A percentile compares a stretch with the other conserved stretches of the same genome.
Conservation (phyloP, 345 rosid genomes). For the Populus tremula region DNA sequence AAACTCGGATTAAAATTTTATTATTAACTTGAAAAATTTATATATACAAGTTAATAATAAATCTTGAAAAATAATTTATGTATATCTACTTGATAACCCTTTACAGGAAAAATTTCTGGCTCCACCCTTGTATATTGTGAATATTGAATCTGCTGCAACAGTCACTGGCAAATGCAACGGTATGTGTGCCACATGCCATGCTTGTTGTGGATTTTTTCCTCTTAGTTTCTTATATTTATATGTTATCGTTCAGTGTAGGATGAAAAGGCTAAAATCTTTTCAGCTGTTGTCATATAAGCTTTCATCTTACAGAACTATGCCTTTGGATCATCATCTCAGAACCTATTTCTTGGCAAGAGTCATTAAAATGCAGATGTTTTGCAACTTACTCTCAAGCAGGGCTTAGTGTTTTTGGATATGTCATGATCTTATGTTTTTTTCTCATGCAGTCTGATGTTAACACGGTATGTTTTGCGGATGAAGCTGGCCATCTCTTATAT, state of each 20-base stretch:
- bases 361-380: neutral
- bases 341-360: too few species aligned
- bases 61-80: too few species aligned
- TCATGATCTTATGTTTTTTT: slow-evolving; percentile 11
- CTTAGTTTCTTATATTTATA: neutral
- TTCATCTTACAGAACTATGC: neutral
- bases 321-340: neutral
- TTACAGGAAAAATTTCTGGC: too few species aligned
- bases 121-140: slow-evolving; percentile 21
- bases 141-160: slow-evolving; percentile 45
- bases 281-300: neutral
- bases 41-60: too few species aligned
- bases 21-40: too few species aligned
- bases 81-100: too few species aligned
- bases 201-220: neutral
- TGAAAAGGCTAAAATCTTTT: neutral
- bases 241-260: too few species aligned
- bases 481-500: slow-evolving; percentile 57
- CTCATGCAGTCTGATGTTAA: slow-evolving; percentile 60
- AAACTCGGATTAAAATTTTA: too few species aligned
- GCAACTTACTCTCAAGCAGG: neutral
- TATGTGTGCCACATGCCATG: slow-evolving; percentile 25
- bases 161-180: slow-evolving; percentile 58
- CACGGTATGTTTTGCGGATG: slow-evolving; percentile 74
- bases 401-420: slow-evolving; percentile 6